These are phyloP conservation scores for Marasmius sp. DNA, from an alignment of 1,284 basidiomycete genomes.

Conservation along the genomic window DNA sequence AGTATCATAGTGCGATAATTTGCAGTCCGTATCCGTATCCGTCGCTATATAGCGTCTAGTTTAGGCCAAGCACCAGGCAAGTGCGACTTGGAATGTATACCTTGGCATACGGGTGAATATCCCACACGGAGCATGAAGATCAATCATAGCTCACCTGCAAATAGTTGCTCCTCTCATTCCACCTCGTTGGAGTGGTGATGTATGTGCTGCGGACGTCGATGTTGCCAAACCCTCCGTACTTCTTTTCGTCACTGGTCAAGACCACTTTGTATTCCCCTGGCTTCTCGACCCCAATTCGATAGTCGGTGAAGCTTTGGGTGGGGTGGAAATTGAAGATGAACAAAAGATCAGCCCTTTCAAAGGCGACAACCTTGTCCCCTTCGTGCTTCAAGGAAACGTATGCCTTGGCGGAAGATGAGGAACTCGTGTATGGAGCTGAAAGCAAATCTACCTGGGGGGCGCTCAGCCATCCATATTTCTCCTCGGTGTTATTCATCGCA, in stretches of 20 bases:
- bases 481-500: conserved; percentile 90
- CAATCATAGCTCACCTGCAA: conserved; percentile 59
- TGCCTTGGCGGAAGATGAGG: conserved; percentile 47
- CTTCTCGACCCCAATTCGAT: conserved; percentile 86
- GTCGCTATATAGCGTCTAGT: not conserved
- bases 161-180: conserved; percentile 91
- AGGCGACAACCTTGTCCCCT: conserved; percentile 89
- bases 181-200: conserved; percentile 84
- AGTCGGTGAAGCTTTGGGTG: conserved; percentile 86
- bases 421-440: conserved; percentile 1
- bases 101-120: conserved; percentile 36
- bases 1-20: too few species aligned
- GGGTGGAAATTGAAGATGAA: conserved; percentile 99
- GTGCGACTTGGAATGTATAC: conserved; percentile 80
- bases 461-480: conserved; percentile 81
- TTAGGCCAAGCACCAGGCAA: conserved; percentile 68
- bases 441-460: conserved; percentile 64
- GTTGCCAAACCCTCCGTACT: conserved; percentile 89
- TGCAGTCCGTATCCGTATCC: too few species aligned
- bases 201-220: conserved; percentile 67
- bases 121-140: not conserved
- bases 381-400: conserved; percentile 95
- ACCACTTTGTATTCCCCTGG: conserved; percentile 86
- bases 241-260: conserved; percentile 83
- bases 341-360: conserved; percentile 88